Evolutionary conservation across 148 eudicot species (phyloP).

Genomic region (Hydrangea macrophylla): DNA sequence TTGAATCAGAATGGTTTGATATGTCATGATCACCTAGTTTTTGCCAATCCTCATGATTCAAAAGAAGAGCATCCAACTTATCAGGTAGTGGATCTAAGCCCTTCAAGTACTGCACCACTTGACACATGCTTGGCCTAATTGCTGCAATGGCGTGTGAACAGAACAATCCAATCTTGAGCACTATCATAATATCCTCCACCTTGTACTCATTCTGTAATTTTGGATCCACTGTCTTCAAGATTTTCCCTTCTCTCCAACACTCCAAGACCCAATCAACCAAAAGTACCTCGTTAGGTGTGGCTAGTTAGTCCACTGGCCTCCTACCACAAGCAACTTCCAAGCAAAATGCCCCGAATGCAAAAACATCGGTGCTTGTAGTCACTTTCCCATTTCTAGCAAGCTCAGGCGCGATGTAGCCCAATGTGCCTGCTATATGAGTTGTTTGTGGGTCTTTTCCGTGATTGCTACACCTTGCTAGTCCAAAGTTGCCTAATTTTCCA

Average conservation of each 20-base stretch:
- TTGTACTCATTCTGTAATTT: not conserved
- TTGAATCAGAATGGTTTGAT: not conserved
- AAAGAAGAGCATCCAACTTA: not conserved
- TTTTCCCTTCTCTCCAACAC: not conserved
- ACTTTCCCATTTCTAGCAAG: not conserved
- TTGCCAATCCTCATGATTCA: not conserved
- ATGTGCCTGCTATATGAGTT: not conserved
- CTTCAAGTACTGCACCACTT: not conserved
- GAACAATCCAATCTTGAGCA: not conserved
- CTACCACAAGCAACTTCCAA: conserved; percentile 5
- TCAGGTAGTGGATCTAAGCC: not conserved
- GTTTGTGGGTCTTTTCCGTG: conserved; percentile 1
- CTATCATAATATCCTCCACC: not conserved
- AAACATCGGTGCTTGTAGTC: not conserved
- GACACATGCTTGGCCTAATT: not conserved
- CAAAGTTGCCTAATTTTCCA: not conserved
- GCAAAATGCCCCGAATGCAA: not conserved
- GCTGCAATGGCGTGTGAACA: not conserved
- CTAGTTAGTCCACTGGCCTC: not conserved
- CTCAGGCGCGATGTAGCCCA: conserved; percentile 1
- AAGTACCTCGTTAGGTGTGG: not conserved
- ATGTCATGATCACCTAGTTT: not conserved
- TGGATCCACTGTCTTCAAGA: not conserved
- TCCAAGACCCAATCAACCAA: not conserved
- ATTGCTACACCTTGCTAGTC: not conserved